A percentile compares a stretch with the other conserved stretches of the same genome.
Conservation (phyloP, 768 basidiomycete genomes). For the Phylloporus sp. region DNA sequence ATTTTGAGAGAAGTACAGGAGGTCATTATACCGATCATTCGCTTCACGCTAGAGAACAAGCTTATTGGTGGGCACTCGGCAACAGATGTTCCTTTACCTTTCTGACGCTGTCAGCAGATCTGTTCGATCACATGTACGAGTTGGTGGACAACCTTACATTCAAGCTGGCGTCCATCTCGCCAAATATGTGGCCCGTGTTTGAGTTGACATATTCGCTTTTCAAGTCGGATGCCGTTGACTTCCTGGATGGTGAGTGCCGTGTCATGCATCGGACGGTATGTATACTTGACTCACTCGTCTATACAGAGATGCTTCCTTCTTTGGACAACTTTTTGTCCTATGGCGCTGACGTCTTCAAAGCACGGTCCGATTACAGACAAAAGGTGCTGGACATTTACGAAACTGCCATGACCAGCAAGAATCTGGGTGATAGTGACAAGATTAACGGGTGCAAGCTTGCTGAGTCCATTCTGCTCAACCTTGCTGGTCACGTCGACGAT, state of each 20-base stretch:
- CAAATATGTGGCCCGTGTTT: slow-evolving; percentile 83
- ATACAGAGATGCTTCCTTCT: slow-evolving; percentile 79
- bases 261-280: background rate
- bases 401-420: slow-evolving; percentile 59
- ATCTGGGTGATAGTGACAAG: slow-evolving; percentile 79
- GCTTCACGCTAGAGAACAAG: slow-evolving; percentile 71
- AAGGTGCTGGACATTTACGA: slow-evolving; percentile 84
- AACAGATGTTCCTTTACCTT: background rate
- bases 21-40: slow-evolving; percentile 72
- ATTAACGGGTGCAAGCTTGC: slow-evolving; percentile 83
- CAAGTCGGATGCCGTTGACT: slow-evolving; percentile 80
- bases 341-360: slow-evolving; percentile 70
- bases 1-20: slow-evolving; percentile 78
- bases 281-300: background rate
- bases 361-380: slow-evolving; percentile 67
- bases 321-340: slow-evolving; percentile 87
- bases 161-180: slow-evolving; percentile 68
- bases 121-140: slow-evolving; percentile 85
- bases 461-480: slow-evolving; percentile 75
- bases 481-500: slow-evolving; percentile 74
- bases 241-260: slow-evolving; percentile 63
- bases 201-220: slow-evolving; percentile 79
- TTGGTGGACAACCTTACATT: slow-evolving; percentile 82
- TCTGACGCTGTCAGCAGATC: slow-evolving; percentile 40
- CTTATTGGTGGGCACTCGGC: slow-evolving; percentile 53